Percentiles rank a stretch among this genome's conserved stretches.
Conservation (phyloP, 768 basidiomycete species). For the Coprinopsis sp. region DNA sequence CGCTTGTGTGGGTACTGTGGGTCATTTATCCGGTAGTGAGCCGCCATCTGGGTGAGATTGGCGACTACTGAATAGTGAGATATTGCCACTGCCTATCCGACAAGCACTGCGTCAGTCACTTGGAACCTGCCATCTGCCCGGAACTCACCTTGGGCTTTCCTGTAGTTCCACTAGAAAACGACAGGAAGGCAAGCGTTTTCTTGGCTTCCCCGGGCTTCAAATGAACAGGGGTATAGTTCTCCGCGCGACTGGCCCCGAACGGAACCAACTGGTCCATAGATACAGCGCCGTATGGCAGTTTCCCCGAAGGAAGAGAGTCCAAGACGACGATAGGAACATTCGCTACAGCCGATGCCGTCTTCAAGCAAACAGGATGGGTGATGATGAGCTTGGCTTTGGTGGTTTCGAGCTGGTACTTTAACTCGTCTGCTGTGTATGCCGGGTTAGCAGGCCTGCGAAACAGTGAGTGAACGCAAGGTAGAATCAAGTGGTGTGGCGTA, state of each 20-base stretch:
- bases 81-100: slow-evolving; percentile 55
- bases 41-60: slow-evolving; percentile 57
- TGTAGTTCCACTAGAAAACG: slow-evolving; percentile 75
- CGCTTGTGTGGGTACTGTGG: slow-evolving; percentile 34
- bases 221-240: slow-evolving; percentile 40
- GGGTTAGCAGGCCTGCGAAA: slow-evolving; percentile 58
- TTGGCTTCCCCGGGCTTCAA: slow-evolving; percentile 56
- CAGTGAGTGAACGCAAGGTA: slow-evolving; percentile 9
- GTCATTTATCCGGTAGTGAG: slow-evolving; percentile 44
- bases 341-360: slow-evolving; percentile 43
- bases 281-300: slow-evolving; percentile 5
- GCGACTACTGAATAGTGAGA: slow-evolving; percentile 61
- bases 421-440: slow-evolving; percentile 50
- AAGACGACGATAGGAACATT: slow-evolving; percentile 35
- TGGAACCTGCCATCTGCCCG: not conserved
- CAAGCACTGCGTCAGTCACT: not conserved
- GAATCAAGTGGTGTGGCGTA: slow-evolving; percentile 23
- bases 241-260: slow-evolving; percentile 30
- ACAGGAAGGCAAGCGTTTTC: slow-evolving; percentile 59
- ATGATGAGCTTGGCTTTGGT: slow-evolving; percentile 46
- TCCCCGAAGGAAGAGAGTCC: slow-evolving; percentile 13
- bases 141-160: slow-evolving; percentile 34
- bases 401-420: slow-evolving; percentile 49
- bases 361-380: slow-evolving; percentile 39
- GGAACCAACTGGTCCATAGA: slow-evolving; percentile 45